Conservation (phyloP, 495 filamentous ascomycete species). For the Penicillium parvum region DNA sequence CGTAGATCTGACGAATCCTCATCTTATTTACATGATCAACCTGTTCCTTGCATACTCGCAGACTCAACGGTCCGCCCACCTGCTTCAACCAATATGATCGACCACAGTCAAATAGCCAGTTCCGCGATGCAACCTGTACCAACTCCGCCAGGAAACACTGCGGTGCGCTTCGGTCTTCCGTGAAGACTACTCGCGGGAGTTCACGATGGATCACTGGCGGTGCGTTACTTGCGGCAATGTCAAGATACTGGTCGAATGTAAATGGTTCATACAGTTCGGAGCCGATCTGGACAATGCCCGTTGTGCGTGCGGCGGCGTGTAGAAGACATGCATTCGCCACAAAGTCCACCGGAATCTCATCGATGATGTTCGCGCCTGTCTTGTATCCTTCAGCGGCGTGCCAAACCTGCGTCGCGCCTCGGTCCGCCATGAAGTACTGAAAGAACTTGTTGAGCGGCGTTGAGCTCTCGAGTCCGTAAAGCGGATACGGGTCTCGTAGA, state of each 20-base stretch:
- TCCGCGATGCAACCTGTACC: conserved; percentile 30
- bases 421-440: conserved; percentile 26
- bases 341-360: conserved; percentile 40
- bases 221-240: conserved; percentile 15
- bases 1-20: conserved; percentile 21
- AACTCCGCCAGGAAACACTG: conserved; percentile 35
- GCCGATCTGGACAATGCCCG: conserved; percentile 31
- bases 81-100: conserved; percentile 36
- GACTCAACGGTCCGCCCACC: conserved; percentile 29
- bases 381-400: conserved; percentile 30
- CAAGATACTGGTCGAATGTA: conserved; percentile 29
- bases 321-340: conserved; percentile 38
- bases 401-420: conserved; percentile 29
- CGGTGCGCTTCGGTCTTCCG: conserved; percentile 22
- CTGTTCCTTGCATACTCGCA: conserved; percentile 24
- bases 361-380: conserved; percentile 31
- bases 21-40: conserved; percentile 23
- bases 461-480: conserved; percentile 34
- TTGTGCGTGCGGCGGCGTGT: conserved; percentile 32
- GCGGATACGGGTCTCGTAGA: conserved; percentile 32
- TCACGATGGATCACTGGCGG: conserved; percentile 18
- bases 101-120: conserved; percentile 38
- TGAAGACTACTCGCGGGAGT: conserved; percentile 27
- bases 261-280: conserved; percentile 28
- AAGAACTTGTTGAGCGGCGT: conserved; percentile 35